These are phyloP conservation scores for Didymella segeticola DNA, from an alignment of 2,329 filamentous ascomycete genomes.

Conservation along the genomic window DNA sequence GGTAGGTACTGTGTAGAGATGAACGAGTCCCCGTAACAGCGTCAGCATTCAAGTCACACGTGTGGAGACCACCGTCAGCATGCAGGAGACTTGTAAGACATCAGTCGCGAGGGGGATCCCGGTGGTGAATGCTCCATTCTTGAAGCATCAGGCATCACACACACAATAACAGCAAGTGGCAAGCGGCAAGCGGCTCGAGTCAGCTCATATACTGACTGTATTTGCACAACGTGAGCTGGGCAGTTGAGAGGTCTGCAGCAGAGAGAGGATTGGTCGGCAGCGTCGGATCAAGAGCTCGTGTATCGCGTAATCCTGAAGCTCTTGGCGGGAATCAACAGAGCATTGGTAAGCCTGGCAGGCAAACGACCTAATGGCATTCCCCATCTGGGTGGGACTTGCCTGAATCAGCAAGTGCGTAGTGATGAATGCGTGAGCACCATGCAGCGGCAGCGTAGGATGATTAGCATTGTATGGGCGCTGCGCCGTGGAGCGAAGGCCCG, in stretches of 20 bases:
- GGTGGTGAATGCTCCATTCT: background rate
- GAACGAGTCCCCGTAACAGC: conserved; percentile 3
- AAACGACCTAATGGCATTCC: conserved; percentile 16
- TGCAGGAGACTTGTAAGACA: background rate
- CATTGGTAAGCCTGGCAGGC: conserved; percentile 30
- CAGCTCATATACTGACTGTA: conserved; percentile 7
- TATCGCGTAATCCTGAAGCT: conserved; percentile 19
- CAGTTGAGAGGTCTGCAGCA: conserved; percentile 7
- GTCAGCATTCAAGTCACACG: conserved; percentile 6
- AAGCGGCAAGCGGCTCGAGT: background rate
- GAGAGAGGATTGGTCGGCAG: conserved; percentile 18
- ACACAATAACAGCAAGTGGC: background rate
- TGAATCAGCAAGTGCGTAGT: conserved; percentile 22
- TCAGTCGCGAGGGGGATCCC: background rate
- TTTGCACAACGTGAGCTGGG: conserved; percentile 10
- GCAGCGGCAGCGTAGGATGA: conserved; percentile 6
- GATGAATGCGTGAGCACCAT: conserved; percentile 15
- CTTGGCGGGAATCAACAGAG: conserved; percentile 19
- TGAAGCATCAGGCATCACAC: background rate
- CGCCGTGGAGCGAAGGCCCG: conserved; percentile 8
- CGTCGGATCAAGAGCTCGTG: conserved; percentile 26
- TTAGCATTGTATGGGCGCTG: conserved; percentile 3
- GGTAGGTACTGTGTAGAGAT: too few relatives aligned
- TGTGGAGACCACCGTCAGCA: background rate
- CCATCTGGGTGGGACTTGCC: conserved; percentile 17